These are phyloP conservation scores for Mrakiaceae sp. DNA, from an alignment of 1,284 basidiomycete genomes.

Conservation along the genomic window DNA sequence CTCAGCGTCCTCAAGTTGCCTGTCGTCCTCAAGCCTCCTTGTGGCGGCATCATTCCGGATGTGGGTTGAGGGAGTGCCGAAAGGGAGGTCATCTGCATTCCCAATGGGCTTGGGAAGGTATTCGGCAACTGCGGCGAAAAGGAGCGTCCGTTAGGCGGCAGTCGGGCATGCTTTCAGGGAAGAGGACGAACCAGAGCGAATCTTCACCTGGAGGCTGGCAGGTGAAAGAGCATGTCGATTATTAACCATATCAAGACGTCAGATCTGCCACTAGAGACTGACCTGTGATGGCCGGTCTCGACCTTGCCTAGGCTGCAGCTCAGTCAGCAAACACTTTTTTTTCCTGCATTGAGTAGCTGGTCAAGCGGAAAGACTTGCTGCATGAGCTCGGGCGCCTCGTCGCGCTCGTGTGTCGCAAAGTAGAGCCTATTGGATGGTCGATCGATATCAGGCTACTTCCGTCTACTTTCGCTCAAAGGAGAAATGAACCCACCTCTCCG, in stretches of 20 bases:
- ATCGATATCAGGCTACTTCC: background rate
- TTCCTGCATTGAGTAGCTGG: no score
- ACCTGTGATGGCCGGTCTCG: conserved; percentile 14
- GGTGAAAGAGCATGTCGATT: no score
- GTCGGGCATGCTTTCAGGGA: no score
- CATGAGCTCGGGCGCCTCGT: conserved; percentile 11
- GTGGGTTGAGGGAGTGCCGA: no score
- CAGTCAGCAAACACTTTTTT: background rate
- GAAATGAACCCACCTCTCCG: background rate
- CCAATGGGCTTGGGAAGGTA: background rate
- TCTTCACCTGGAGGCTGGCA: conserved; percentile 8
- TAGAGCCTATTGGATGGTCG: background rate
- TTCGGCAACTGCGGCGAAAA: background rate
- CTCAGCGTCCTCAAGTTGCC: background rate
- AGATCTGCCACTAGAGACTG: background rate
- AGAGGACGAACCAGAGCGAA: background rate
- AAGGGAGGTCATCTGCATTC: no score
- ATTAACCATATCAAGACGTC: background rate
- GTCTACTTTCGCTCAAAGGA: background rate
- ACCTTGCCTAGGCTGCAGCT: background rate
- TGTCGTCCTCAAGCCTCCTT: background rate
- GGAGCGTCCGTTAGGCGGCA: no score
- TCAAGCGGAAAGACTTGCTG: background rate
- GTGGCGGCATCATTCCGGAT: no score
- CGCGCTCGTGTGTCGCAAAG: conserved; percentile 8